Percentiles rank a stretch among this genome's conserved stretches.
Conservation (phyloP, 2,329 filamentous ascomycete genomes). For the Trichophaea hybrida region DNA sequence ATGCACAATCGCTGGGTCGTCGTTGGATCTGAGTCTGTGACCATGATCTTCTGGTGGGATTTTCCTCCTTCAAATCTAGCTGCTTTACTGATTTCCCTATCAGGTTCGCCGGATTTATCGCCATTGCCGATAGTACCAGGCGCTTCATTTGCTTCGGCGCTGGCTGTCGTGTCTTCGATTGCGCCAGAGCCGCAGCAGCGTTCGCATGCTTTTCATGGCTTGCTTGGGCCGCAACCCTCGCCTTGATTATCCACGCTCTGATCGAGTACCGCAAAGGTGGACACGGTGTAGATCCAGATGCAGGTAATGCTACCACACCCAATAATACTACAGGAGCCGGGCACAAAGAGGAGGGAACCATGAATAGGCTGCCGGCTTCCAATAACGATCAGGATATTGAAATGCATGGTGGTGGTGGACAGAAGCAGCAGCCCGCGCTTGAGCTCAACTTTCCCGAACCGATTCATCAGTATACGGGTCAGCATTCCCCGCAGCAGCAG, state of each 20-base stretch:
- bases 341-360: neutral
- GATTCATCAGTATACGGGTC: neutral
- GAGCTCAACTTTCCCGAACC: neutral
- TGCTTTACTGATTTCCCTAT: neutral
- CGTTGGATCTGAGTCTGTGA: constrained; percentile 20
- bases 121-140: constrained; percentile 15
- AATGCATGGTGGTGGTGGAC: neutral
- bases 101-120: constrained; percentile 23
- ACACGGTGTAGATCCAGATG: constrained; percentile 4
- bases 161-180: neutral
- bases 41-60: constrained; percentile 23
- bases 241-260: constrained; percentile 18
- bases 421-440: neutral
- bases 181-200: constrained; percentile 18
- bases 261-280: constrained; percentile 20
- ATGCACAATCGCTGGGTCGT: constrained; percentile 23
- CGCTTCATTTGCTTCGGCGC: constrained; percentile 3
- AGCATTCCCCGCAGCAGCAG: neutral
- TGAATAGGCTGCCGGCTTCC: neutral
- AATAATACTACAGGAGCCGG: neutral
- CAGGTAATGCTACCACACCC: constrained; percentile 1
- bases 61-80: neutral
- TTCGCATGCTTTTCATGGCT: constrained; percentile 22
- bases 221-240: constrained; percentile 16
- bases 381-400: neutral